Conservation (phyloP, 345 rosid genomes). For the Eutrema heterophyllum region DNA sequence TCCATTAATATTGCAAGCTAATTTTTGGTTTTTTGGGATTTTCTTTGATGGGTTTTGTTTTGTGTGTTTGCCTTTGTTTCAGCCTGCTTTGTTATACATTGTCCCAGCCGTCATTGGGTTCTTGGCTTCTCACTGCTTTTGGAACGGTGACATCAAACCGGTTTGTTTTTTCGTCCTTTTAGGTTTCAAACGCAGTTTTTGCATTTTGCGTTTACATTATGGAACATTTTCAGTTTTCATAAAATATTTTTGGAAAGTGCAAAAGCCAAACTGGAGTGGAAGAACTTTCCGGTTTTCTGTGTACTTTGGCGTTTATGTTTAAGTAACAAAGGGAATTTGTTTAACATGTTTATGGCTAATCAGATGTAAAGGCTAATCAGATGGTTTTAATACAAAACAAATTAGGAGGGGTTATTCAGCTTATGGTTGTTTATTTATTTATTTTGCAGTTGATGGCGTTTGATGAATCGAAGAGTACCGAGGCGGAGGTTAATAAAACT, state of each 20-base stretch:
- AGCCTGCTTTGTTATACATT: conserved; percentile 97
- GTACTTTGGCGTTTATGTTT: neutral
- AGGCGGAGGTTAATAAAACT: conserved; percentile 30
- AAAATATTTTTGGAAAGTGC: neutral
- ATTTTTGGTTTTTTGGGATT: neutral
- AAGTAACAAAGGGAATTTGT: neutral
- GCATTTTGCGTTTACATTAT: no score
- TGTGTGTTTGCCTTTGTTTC: conserved; percentile 21
- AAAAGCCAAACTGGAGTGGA: neutral
- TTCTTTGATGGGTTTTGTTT: conserved; percentile 1
- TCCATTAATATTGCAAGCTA: neutral
- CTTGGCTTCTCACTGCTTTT: conserved; percentile 83
- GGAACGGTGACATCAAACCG: conserved; percentile 94
- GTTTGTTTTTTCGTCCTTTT: conserved; percentile 39
- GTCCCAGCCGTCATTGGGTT: conserved; percentile 92
- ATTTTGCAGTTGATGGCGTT: conserved; percentile 77
- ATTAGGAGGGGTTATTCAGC: neutral
- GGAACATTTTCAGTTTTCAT: neutral
- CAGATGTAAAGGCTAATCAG: neutral
- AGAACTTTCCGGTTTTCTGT: neutral
- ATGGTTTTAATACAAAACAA: neutral
- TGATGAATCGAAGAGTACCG: conserved; percentile 59
- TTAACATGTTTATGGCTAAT: neutral
- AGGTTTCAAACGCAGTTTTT: neutral
- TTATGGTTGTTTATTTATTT: neutral